phyloP scores from a whole-genome alignment of 495 filamentous ascomycete genomes.

The Penicillium canescens region DNA sequence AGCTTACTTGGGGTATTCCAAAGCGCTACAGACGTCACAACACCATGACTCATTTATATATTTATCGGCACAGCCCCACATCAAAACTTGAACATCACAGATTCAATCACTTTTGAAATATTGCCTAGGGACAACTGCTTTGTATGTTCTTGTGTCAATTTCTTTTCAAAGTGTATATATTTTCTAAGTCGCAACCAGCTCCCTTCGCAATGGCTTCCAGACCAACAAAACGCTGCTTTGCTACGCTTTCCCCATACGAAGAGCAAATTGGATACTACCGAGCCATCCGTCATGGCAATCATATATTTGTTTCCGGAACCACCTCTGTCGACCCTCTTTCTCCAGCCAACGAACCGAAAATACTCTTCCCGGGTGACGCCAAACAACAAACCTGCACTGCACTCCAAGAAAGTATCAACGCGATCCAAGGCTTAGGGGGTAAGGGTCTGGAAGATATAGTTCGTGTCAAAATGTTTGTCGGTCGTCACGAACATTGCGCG shows the following conservation, averaged over 20 bases:
- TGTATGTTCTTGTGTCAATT: too few species aligned
- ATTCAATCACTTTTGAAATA: too few species aligned
- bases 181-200: too few species aligned
- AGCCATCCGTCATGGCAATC: slow-evolving; percentile 41
- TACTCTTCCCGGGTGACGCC: slow-evolving; percentile 41
- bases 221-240: slow-evolving; percentile 21
- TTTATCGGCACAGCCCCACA: too few species aligned
- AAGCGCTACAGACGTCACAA: too few species aligned
- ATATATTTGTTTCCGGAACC: slow-evolving; percentile 49
- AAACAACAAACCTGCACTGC: slow-evolving; percentile 38
- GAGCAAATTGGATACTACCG: slow-evolving; percentile 47
- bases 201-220: not conserved
- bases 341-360: slow-evolving; percentile 30
- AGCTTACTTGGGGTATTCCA: too few species aligned
- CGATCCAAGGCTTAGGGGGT: slow-evolving; percentile 43
- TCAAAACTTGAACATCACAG: too few species aligned
- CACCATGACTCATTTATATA: too few species aligned
- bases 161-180: too few species aligned
- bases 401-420: slow-evolving; percentile 39
- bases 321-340: slow-evolving; percentile 41
- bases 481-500: slow-evolving; percentile 32
- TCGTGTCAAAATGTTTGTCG: slow-evolving; percentile 43
- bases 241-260: slow-evolving; percentile 46
- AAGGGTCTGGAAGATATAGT: slow-evolving; percentile 37
- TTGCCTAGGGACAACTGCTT: too few species aligned